Evolutionary conservation across 2,329 filamentous ascomycete species (phyloP), one percentile per base, ranked within the genome.

Genomic region (Mariannaea sp.): DNA sequence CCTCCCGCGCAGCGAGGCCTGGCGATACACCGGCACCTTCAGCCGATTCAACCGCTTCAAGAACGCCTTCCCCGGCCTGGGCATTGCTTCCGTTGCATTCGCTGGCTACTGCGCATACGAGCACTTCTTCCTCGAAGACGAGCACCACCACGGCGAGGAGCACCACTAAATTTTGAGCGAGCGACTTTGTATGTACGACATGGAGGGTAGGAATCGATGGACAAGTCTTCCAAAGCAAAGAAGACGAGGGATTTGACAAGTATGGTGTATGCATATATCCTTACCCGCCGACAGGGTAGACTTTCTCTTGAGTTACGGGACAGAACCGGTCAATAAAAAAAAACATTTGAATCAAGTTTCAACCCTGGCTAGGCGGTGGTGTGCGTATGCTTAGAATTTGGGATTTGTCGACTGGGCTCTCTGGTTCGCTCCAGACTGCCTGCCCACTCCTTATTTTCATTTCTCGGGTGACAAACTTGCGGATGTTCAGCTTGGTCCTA

Each of bases 21-120:
- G 94, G 94, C 84, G 94, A 75, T 97, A 96, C 80, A 86, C 83
- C 29, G 94, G 93, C 59, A 87, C 84, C 49, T 97, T 97, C 80
- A 88, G 87, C 62, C 85, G 93, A 66, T 89, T 80, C 77, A 96
- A 96, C 78, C 88, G 94, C 66, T 94, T 97, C 80, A 92, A 87
- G 78, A 80, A 83, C 68, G 80, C 85, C 60, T 91, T 99, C 71
- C 94, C 94, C 30, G 94, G 94, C 57, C 81, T 99, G 66, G 94
- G 94, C 60, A 96, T 93, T 65, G 94, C 92, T 26, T 89, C 89
- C 5, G 92, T 94, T 55, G 92, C 93, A 39, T 99, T 99, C 73
- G 85, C 88, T 43, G 87, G 80, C 59, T 99, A 99, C 78, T 91
- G 92, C 73, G 85, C 83, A 56, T 96, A 91, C 75, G 94, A 99